These are phyloP conservation scores for Domatiomyces globalis DNA, from an alignment of 2,329 filamentous ascomycete species.

Conservation along the genomic window DNA sequence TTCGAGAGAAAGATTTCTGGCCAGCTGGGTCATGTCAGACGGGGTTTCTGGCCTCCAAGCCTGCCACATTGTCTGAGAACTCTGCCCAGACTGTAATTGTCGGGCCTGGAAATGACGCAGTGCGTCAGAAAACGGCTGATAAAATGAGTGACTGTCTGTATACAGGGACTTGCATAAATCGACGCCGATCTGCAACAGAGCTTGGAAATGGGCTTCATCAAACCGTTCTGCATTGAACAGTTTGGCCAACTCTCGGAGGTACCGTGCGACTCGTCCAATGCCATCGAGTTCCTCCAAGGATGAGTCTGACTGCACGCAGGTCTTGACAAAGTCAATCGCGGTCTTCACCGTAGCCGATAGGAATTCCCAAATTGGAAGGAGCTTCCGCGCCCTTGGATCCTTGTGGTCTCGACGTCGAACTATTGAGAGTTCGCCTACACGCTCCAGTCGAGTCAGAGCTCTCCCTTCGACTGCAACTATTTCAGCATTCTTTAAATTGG, in stretches of 20 bases:
- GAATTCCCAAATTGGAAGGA: not conserved
- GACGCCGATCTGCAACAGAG: constrained; percentile 35
- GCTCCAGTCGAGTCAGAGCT: not conserved
- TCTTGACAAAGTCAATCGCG: not conserved
- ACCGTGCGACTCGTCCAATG: constrained; percentile 23
- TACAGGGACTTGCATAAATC: constrained; percentile 21
- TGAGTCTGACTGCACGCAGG: not conserved
- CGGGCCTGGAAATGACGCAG: not conserved
- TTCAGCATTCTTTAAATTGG: not conserved
- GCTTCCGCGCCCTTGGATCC: not conserved
- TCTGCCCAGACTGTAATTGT: constrained; percentile 4
- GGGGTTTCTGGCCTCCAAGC: constrained; percentile 13
- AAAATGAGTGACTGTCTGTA: not conserved
- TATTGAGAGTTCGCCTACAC: not conserved
- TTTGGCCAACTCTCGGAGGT: constrained; percentile 37
- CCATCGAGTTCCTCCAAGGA: constrained; percentile 1
- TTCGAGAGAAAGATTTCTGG: constrained; percentile 30
- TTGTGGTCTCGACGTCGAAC: not conserved
- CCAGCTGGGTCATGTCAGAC: constrained; percentile 21
- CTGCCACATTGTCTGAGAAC: constrained; percentile 16
- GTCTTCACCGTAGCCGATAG: not conserved
- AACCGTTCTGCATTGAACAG: constrained; percentile 30
- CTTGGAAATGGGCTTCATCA: constrained; percentile 41
- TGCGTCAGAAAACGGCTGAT: not conserved
- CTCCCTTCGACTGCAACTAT: not conserved